Conservation (phyloP, 768 basidiomycete species). For the Phanerodontia chrysosporium region DNA sequence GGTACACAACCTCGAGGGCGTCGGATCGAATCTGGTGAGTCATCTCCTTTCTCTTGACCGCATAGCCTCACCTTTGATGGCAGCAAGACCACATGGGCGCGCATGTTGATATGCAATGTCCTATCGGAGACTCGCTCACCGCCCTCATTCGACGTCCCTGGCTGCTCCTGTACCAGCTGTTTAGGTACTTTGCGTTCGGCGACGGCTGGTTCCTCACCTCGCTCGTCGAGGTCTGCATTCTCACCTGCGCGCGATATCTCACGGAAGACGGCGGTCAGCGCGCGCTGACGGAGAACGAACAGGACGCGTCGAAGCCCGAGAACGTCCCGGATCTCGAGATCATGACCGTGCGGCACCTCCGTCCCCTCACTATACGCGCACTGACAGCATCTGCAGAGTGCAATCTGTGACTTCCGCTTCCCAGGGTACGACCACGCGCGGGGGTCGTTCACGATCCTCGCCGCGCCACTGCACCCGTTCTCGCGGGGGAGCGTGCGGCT, state of each 20-base stretch:
- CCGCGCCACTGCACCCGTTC: neutral
- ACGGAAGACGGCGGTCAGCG: neutral
- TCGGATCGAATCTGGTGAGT: neutral
- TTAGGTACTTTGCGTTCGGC: neutral
- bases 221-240: neutral
- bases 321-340: conserved; percentile 1
- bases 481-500: conserved; percentile 1
- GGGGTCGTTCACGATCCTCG: neutral
- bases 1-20: neutral
- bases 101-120: neutral
- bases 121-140: neutral
- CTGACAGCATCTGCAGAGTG: neutral
- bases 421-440: neutral
- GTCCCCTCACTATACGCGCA: neutral
- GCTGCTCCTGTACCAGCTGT: neutral
- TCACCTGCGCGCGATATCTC: neutral
- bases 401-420: neutral
- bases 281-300: neutral
- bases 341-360: neutral
- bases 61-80: too few relatives aligned
- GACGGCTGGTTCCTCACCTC: neutral
- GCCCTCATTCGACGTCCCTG: neutral
- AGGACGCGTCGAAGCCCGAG: neutral
- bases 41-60: neutral
- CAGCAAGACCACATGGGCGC: conserved; percentile 2